Conservation (phyloP, 176 grass and related monocot species). For the Tillandsia fasciculata region DNA sequence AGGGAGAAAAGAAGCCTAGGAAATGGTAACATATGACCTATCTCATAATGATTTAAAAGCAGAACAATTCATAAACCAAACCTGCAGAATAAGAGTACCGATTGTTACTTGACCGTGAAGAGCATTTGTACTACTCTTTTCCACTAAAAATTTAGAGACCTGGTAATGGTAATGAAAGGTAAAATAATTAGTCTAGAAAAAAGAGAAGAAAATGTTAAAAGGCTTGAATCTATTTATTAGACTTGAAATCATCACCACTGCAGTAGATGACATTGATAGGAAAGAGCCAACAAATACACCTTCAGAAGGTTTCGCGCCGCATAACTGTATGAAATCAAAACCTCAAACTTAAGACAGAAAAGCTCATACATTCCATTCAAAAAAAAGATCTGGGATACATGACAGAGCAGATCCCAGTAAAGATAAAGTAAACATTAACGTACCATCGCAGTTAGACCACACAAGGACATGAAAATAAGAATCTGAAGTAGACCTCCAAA, state of each 20-base stretch:
- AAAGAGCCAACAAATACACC: conserved; percentile 96
- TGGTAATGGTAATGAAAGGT: conserved; percentile 19
- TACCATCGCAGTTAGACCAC: conserved; percentile 96
- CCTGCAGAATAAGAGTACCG: conserved; percentile 85
- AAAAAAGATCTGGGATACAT: neutral
- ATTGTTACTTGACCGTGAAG: conserved; percentile 99
- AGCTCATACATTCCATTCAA: neutral
- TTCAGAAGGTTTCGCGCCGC: conserved; percentile 83
- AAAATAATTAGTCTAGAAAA: conserved; percentile 2
- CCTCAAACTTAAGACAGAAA: neutral
- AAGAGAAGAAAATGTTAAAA: neutral
- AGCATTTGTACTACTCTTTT: conserved; percentile 76
- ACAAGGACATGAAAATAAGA: conserved; percentile 88
- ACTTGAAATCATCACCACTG: conserved; percentile 71
- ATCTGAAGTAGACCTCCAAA: conserved; percentile 98
- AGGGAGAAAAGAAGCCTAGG: neutral
- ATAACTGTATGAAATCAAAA: conserved; percentile 44
- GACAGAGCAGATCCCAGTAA: neutral
- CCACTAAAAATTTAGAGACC: conserved; percentile 91
- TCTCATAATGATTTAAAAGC: neutral
- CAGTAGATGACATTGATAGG: conserved; percentile 97
- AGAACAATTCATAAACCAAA: conserved; percentile 24
- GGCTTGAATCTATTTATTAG: conserved; percentile 3
- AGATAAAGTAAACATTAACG: neutral
- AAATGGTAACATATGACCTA: neutral